Evolutionary conservation across 768 basidiomycete species (phyloP), one percentile per base, ranked within the genome.

Genomic region (Rhodotorula paludigena): DNA sequence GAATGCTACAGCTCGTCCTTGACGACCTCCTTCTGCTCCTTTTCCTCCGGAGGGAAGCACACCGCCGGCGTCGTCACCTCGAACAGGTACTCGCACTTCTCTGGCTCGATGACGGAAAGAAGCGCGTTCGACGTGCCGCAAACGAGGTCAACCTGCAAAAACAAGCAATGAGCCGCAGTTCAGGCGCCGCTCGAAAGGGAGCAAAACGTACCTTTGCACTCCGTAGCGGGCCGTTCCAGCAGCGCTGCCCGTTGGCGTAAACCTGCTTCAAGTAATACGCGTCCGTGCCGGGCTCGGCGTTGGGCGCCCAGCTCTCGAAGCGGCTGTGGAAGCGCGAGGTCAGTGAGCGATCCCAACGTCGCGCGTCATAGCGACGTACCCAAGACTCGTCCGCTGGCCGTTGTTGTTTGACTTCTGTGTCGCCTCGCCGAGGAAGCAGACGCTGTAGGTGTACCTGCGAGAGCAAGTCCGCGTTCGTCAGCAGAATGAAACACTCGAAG

Each of bases 41-140:
- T 54, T 1, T 30, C 53, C 23, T 33, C 36, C 30, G 21, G 20
- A 6, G 55, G 64, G 56, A 45, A 67, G 57, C 71, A 72, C 5
- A 69, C 66, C 2, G 71, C 75, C 4, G 75, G 75, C 21, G 71
- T 63, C 32, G 72, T 45, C 8, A 76, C 71, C 54, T 60, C 63
- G 72, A 76, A 76, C 18, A 72, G 60, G 63, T 69, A 72, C 59
- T 59, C 69, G 80, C 94, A 98, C 80, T 97, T 97, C 79, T 98
- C 92, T 28, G 93, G 83, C 79, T 99, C 96, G 52, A 83, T 83
- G 9, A 97, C 85, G 2, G 85, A 83, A 21, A 87, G 78, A 41
- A 99, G 78, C 7, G 82, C 83, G 75, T 97, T 97, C 75, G 92
- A 88, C 2, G 83, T 86, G 9, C 92, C 96, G 73, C 96, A 99